phyloP scores from a whole-genome alignment of 225 moss, liverwort and hornwort species.

The Straminergon stramineum region DNA sequence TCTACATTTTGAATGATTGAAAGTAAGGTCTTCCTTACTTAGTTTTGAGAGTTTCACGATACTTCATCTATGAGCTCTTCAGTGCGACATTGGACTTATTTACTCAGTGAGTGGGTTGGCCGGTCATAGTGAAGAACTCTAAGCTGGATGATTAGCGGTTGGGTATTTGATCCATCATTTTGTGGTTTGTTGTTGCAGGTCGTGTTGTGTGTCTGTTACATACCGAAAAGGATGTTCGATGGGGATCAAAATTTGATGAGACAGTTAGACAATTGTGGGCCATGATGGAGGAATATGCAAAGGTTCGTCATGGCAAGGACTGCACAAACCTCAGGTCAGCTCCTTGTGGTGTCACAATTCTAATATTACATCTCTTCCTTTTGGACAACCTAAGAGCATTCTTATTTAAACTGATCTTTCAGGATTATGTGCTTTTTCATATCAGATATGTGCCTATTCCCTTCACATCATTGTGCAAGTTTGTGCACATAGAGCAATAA shows the following conservation, averaged over 20 bases:
- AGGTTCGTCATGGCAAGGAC: constrained; percentile 20
- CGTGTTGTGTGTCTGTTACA: constrained; percentile 9
- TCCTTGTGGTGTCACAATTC: neutral
- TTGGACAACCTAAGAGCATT: neutral
- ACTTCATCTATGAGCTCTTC: neutral
- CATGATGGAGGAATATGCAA: constrained; percentile 44
- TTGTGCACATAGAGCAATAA: neutral
- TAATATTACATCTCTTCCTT: neutral
- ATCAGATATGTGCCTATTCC: neutral
- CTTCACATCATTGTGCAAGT: neutral
- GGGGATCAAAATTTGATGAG: constrained; percentile 38
- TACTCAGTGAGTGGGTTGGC: neutral
- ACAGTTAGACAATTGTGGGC: constrained; percentile 26
- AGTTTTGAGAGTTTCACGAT: neutral
- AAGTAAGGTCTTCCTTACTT: neutral
- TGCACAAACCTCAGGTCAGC: constrained; percentile 41
- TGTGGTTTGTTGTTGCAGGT: constrained; percentile 10
- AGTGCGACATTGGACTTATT: neutral
- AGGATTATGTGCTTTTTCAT: neutral
- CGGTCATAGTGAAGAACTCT: neutral
- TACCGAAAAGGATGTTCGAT: constrained; percentile 5
- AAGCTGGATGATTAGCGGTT: neutral
- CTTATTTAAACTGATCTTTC: neutral
- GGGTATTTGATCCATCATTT: neutral
- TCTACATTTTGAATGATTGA: neutral